A percentile compares a stretch with the other conserved stretches of the same genome.
Conservation (phyloP, 2,329 filamentous ascomycete genomes). For the Aureobasidium lini region DNA sequence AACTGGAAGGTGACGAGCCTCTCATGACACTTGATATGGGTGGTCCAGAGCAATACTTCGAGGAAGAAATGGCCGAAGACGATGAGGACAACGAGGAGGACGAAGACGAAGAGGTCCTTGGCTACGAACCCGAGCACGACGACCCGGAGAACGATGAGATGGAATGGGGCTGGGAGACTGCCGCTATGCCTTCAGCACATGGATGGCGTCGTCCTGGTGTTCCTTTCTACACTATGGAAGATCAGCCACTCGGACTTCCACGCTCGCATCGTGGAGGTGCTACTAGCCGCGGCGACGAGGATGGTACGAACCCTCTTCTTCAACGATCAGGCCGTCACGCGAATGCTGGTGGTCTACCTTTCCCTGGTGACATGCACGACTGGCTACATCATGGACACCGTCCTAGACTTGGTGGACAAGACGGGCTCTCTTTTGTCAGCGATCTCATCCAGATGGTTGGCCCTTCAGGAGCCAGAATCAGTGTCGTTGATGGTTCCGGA, state of each 20-base stretch:
- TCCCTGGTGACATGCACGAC: slow-evolving; percentile 7
- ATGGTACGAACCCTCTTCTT: slow-evolving; percentile 80
- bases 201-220: not conserved
- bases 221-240: slow-evolving; percentile 10
- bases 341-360: not conserved
- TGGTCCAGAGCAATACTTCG: slow-evolving; percentile 44
- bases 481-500: slow-evolving; percentile 12
- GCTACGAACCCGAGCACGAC: slow-evolving; percentile 43
- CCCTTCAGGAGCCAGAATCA: slow-evolving; percentile 9
- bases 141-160: slow-evolving; percentile 27
- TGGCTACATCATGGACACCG: not conserved
- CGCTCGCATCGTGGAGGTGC: slow-evolving; percentile 33
- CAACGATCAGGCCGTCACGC: slow-evolving; percentile 36
- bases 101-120: slow-evolving; percentile 56
- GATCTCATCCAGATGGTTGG: slow-evolving; percentile 17
- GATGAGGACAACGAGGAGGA: slow-evolving; percentile 48
- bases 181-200: slow-evolving; percentile 28
- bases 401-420: not conserved
- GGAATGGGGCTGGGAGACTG: slow-evolving; percentile 44
- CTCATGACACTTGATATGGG: slow-evolving; percentile 34
- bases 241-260: slow-evolving; percentile 32
- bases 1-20: slow-evolving; percentile 36
- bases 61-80: slow-evolving; percentile 50
- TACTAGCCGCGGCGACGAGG: slow-evolving; percentile 52
- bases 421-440: slow-evolving; percentile 10